Evolutionary conservation across 2,329 filamentous ascomycete genomes (phyloP).

Genomic region (Aspergillus pseudotamarii): DNA sequence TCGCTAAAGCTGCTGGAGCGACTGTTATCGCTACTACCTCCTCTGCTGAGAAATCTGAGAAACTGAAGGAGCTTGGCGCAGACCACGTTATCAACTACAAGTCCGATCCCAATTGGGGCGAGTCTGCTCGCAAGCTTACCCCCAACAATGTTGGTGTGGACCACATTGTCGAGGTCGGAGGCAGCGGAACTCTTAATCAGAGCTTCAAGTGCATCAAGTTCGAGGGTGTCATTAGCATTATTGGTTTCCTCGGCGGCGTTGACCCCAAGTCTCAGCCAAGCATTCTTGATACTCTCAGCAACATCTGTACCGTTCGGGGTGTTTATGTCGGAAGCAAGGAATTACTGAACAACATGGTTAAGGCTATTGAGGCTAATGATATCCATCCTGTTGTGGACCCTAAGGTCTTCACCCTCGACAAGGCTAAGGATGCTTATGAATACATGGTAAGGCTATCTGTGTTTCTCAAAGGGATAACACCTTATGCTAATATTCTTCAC

Average conservation of each 20-base stretch:
- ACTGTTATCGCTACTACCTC: slow-evolving; percentile 63
- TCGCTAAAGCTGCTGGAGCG: slow-evolving; percentile 55
- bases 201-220: slow-evolving; percentile 57
- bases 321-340: slow-evolving; percentile 59
- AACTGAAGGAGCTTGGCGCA: slow-evolving; percentile 60
- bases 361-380: slow-evolving; percentile 60
- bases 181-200: slow-evolving; percentile 61
- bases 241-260: slow-evolving; percentile 59
- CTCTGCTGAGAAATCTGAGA: slow-evolving; percentile 56
- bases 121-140: slow-evolving; percentile 55
- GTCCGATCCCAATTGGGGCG: slow-evolving; percentile 61
- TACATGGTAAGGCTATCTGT: slow-evolving; percentile 47
- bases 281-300: slow-evolving; percentile 54
- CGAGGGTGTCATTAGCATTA: slow-evolving; percentile 59
- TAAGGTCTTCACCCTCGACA: slow-evolving; percentile 57
- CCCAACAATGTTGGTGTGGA: slow-evolving; percentile 60
- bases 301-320: slow-evolving; percentile 60
- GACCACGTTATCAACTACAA: slow-evolving; percentile 65
- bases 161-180: slow-evolving; percentile 68
- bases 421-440: slow-evolving; percentile 58
- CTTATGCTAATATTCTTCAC: slow-evolving; percentile 22
- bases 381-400: slow-evolving; percentile 63
- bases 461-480: background rate
- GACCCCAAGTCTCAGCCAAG: slow-evolving; percentile 52
- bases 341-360: slow-evolving; percentile 63